Conservation (phyloP, 768 basidiomycete species). For the Lentinula detonsa region DNA sequence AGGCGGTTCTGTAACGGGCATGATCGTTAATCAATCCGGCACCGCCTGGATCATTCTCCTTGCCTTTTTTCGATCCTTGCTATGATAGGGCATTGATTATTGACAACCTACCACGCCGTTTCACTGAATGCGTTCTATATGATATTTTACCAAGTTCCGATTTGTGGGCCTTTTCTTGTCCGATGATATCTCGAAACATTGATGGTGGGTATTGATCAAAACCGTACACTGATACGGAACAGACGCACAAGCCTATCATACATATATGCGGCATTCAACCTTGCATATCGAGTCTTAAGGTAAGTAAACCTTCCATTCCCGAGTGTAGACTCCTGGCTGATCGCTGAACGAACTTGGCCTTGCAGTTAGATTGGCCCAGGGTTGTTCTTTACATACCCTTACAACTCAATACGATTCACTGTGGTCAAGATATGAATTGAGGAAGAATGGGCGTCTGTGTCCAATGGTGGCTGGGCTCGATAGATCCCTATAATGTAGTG, state of each 20-base stretch:
- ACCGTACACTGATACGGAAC: neutral
- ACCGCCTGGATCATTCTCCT: slow-evolving; percentile 46
- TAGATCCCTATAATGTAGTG: no score
- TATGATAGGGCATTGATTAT: slow-evolving; percentile 54
- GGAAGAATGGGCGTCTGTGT: no score
- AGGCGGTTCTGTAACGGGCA: slow-evolving; percentile 61
- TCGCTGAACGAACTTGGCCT: no score
- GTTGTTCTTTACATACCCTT: no score
- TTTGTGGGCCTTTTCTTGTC: slow-evolving; percentile 54
- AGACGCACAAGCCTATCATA: slow-evolving; percentile 60
- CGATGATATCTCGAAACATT: slow-evolving; percentile 45
- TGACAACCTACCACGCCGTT: slow-evolving; percentile 25
- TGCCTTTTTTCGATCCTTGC: slow-evolving; percentile 46
- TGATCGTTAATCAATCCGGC: slow-evolving; percentile 49
- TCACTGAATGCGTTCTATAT: no score
- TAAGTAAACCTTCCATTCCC: slow-evolving; percentile 22
- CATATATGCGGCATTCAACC: slow-evolving; percentile 71
- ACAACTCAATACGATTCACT: no score
- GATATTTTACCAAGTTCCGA: no score
- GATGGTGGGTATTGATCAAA: slow-evolving; percentile 38
- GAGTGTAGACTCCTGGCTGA: no score
- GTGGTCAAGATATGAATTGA: no score
- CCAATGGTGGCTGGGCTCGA: no score
- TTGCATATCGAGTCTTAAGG: slow-evolving; percentile 55
- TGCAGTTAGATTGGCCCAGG: no score